phyloP scores from a whole-genome alignment of 192 early-diverging fungal species.

The Phycomyces blakesleeanus region DNA sequence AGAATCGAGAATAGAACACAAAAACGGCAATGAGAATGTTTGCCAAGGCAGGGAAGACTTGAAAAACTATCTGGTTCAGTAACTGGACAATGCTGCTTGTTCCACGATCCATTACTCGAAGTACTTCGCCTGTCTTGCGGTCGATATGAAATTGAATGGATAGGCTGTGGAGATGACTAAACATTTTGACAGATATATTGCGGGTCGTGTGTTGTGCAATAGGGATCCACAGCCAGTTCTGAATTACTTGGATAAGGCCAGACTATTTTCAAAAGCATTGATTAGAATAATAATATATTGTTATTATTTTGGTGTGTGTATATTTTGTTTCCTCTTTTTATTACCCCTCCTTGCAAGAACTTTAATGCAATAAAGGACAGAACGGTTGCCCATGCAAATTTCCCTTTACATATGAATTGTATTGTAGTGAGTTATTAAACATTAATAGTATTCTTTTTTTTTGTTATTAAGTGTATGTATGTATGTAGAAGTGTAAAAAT shows the following conservation, averaged over 20 bases:
- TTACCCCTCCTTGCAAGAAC: slow-evolving; percentile 69
- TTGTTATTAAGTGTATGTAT: no score
- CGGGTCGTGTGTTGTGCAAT: slow-evolving; percentile 91
- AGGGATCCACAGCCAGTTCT: slow-evolving; percentile 88
- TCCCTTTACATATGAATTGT: not conserved
- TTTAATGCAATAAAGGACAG: slow-evolving; percentile 56
- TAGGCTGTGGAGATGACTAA: slow-evolving; percentile 82
- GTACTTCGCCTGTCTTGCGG: slow-evolving; percentile 91
- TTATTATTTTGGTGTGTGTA: no score
- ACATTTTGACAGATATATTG: slow-evolving; percentile 83
- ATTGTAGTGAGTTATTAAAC: no score
- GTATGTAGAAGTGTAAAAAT: not conserved
- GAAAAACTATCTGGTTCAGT: slow-evolving; percentile 79
- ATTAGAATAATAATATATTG: no score
- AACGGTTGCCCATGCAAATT: slow-evolving; percentile 47
- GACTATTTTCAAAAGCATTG: no score
- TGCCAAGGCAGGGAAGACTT: slow-evolving; percentile 82
- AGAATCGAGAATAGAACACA: slow-evolving; percentile 65
- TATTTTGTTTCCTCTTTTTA: not conserved
- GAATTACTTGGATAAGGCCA: slow-evolving; percentile 69
- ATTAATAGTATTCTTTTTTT: no score
- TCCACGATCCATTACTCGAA: slow-evolving; percentile 85
- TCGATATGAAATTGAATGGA: slow-evolving; percentile 89
- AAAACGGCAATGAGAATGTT: slow-evolving; percentile 83
- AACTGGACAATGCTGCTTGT: slow-evolving; percentile 70